phyloP scores from a whole-genome alignment of 805 yeast genomes.

The Starmerella roubikii region DNA sequence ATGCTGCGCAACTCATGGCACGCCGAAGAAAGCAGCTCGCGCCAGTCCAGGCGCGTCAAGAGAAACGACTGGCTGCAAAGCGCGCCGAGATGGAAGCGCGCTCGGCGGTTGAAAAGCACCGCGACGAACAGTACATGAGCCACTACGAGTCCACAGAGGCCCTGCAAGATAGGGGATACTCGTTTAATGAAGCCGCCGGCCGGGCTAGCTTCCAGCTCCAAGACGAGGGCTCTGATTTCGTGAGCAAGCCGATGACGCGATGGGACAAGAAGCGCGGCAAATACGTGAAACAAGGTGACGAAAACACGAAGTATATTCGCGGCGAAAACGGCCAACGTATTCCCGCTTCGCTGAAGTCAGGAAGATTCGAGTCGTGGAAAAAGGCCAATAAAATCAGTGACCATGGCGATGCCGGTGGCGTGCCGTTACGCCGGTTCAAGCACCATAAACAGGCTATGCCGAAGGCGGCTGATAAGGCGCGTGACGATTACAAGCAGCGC shows the following conservation, averaged over 20 bases:
- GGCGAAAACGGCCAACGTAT: slow-evolving; percentile 89
- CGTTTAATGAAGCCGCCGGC: slow-evolving; percentile 56
- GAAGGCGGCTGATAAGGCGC: slow-evolving; percentile 71
- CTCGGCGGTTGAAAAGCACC: slow-evolving; percentile 22
- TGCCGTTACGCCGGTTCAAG: slow-evolving; percentile 38
- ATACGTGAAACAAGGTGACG: slow-evolving; percentile 68
- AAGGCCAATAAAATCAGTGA: slow-evolving; percentile 42
- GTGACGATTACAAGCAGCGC: slow-evolving; percentile 77
- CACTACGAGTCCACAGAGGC: slow-evolving; percentile 77
- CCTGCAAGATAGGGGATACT: slow-evolving; percentile 67
- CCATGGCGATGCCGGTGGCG: slow-evolving; percentile 31
- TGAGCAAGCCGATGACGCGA: slow-evolving; percentile 41
- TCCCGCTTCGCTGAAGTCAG: slow-evolving; percentile 84
- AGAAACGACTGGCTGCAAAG: slow-evolving; percentile 41
- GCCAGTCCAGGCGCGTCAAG: slow-evolving; percentile 68
- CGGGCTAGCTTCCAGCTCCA: slow-evolving; percentile 74
- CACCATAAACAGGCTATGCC: slow-evolving; percentile 74
- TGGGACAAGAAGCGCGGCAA: slow-evolving; percentile 94
- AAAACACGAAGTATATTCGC: slow-evolving; percentile 57
- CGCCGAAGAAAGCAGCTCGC: slow-evolving; percentile 77
- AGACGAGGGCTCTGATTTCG: slow-evolving; percentile 58
- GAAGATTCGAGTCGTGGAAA: slow-evolving; percentile 88
- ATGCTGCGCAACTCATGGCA: slow-evolving; percentile 70
- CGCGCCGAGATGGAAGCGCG: slow-evolving; percentile 48
- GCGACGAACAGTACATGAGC: slow-evolving; percentile 70